Evolutionary conservation across 306 rosid genomes (phyloP), one percentile per base, ranked within the genome.

Genomic region (Luffa aegyptiaca): DNA sequence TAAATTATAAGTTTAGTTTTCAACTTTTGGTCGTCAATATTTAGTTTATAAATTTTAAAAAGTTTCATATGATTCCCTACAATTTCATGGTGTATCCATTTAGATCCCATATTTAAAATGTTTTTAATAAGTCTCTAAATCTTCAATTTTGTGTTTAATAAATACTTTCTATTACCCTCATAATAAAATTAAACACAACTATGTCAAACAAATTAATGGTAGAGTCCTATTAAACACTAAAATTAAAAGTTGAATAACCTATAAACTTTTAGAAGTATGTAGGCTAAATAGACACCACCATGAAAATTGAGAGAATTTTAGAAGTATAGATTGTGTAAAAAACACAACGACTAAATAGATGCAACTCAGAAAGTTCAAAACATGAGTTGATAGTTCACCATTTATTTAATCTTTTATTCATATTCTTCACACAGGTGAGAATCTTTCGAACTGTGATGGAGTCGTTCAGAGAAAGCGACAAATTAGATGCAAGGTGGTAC

Each of bases 401-500:
- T 63, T 31, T 3, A 13, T 63, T 62, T 35, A 36, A 33, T 10
- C 21, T 13, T 35, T 63, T 33, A 35, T 36, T 63, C 20, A 16
- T 36, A 64, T 14, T 14, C 26, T 65, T 36, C 12, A 16, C 5
- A 37, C 0, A 65, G 72, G 66, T 80, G 35, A 80, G 89, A 26
- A 86, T 88, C 8, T 80, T 83, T 0, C 74, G 81, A 4, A 75
- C 87, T 0, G 45, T 90, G 16, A 5, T 80, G 82, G 91, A 90
- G 62, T 66, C 82, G 1, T 83, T 77, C 3, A 64, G 81, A 57
- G 51, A 88, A n/a, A 82, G 85, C 5, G 88, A 85, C 33, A 31
- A 71, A n/a, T n/a, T n/a, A 31, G 39, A 62, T 21, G 85, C 81
- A 56, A 88, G 87, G 72, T 88, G 93, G 93, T 90, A 69, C 14